These are phyloP conservation scores for Linnemannia schmuckeri DNA, from an alignment of 192 early-diverging fungal species.

Conservation along the genomic window DNA sequence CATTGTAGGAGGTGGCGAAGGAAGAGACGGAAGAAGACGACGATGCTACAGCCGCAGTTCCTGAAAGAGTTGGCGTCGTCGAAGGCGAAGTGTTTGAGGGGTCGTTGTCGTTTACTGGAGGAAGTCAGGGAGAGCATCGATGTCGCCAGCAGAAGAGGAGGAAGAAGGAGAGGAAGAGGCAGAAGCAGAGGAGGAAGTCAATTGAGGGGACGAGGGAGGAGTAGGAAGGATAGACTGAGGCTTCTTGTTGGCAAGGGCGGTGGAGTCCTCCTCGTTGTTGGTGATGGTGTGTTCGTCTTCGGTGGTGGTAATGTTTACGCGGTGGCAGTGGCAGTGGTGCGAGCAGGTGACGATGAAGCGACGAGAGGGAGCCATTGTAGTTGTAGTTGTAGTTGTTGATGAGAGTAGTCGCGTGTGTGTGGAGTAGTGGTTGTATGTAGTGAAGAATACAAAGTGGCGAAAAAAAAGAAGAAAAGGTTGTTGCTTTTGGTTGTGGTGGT, in stretches of 20 bases:
- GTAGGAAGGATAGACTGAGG: conserved; percentile 3
- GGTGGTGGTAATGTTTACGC: neutral
- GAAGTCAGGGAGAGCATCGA: neutral
- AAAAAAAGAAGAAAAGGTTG: conserved; percentile 1
- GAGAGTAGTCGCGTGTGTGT: neutral
- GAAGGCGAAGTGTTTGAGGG: no score
- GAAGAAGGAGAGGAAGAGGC: neutral
- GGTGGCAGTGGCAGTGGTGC: conserved; percentile 47
- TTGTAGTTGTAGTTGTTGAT: neutral
- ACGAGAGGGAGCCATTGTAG: conserved; percentile 35
- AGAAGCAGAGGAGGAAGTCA: neutral
- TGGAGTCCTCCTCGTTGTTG: neutral
- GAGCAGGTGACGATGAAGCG: conserved; percentile 52
- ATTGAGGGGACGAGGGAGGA: conserved; percentile 9
- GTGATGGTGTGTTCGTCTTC: neutral
- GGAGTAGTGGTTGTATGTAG: neutral
- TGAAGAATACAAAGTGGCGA: neutral
- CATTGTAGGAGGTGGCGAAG: neutral
- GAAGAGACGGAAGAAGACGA: neutral
- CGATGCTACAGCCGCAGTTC: neutral
- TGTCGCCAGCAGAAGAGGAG: neutral
- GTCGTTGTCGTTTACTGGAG: neutral
- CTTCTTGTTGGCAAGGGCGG: neutral
- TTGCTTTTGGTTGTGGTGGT: neutral
- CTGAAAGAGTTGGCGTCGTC: neutral